A percentile compares a stretch with the other conserved stretches of the same genome.
Conservation (phyloP, 768 basidiomycete species). For the Plicaturopsis crispa region DNA sequence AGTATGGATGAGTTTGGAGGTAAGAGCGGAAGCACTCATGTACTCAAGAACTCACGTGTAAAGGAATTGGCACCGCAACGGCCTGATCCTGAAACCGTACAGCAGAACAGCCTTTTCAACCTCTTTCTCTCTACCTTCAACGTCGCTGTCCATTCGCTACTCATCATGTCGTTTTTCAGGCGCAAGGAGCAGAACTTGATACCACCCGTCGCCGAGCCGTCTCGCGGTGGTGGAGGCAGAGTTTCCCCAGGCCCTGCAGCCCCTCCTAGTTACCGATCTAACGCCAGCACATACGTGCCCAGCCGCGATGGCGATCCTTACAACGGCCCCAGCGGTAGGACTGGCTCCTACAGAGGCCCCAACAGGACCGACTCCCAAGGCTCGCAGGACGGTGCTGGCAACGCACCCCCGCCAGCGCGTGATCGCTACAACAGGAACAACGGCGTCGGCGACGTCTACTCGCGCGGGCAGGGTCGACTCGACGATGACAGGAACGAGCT, state of each 20-base stretch:
- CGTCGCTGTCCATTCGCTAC: conserved; percentile 8
- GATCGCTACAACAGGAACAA: conserved; percentile 47
- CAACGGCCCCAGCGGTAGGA: conserved; percentile 19
- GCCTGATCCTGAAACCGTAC: neutral
- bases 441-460: conserved; percentile 57
- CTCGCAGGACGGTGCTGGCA: conserved; percentile 4
- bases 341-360: conserved; percentile 19
- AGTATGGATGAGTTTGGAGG: no score
- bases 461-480: conserved; percentile 51
- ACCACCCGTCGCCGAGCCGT: conserved; percentile 47
- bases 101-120: neutral
- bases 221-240: conserved; percentile 14
- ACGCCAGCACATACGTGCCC: conserved; percentile 55
- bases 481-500: conserved; percentile 66
- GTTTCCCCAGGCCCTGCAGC: conserved; percentile 24
- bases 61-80: no score
- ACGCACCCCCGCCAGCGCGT: conserved; percentile 8
- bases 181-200: conserved; percentile 57
- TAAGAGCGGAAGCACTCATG: no score
- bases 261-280: conserved; percentile 38
- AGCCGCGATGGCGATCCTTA: conserved; percentile 66
- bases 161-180: conserved; percentile 53
- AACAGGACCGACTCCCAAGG: conserved; percentile 11
- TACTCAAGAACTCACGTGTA: no score
- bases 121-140: conserved; percentile 7